A percentile compares a stretch with the other conserved stretches of the same genome.
Conservation (phyloP, 495 filamentous ascomycete genomes). For the Aspergillus incahuasiensis region DNA sequence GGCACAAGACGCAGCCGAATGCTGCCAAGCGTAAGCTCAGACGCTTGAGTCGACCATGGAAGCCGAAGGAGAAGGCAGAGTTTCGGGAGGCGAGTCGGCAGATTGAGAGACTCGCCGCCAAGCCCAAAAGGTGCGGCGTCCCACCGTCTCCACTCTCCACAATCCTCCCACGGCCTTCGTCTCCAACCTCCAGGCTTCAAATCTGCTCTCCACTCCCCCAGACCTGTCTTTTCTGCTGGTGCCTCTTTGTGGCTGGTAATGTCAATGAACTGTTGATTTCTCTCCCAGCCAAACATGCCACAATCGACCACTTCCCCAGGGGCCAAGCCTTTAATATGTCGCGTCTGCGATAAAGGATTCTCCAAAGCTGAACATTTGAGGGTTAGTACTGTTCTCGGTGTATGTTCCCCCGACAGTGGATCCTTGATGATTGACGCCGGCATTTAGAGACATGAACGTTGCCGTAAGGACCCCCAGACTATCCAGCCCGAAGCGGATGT, state of each 20-base stretch:
- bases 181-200: background rate
- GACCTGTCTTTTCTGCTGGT: background rate
- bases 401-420: slow-evolving; percentile 13
- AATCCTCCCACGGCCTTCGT: background rate
- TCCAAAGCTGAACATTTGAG: slow-evolving; percentile 45
- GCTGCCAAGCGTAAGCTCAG: slow-evolving; percentile 1
- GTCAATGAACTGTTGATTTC: background rate
- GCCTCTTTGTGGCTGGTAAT: background rate
- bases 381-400: slow-evolving; percentile 20
- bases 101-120: background rate
- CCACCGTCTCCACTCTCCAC: background rate
- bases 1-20: background rate
- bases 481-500: background rate
- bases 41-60: background rate
- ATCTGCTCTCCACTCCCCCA: background rate
- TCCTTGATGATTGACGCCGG: slow-evolving; percentile 19
- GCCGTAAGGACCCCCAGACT: slow-evolving; percentile 32
- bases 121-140: background rate
- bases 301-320: slow-evolving; percentile 12
- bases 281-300: slow-evolving; percentile 13
- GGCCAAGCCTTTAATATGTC: slow-evolving; percentile 35
- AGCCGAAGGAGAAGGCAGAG: background rate
- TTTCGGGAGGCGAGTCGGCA: background rate
- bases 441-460: slow-evolving; percentile 44
- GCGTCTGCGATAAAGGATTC: slow-evolving; percentile 41